Evolutionary conservation across 2,329 filamentous ascomycete species (phyloP).

Genomic region (Pseudohalonectria lignicola): DNA sequence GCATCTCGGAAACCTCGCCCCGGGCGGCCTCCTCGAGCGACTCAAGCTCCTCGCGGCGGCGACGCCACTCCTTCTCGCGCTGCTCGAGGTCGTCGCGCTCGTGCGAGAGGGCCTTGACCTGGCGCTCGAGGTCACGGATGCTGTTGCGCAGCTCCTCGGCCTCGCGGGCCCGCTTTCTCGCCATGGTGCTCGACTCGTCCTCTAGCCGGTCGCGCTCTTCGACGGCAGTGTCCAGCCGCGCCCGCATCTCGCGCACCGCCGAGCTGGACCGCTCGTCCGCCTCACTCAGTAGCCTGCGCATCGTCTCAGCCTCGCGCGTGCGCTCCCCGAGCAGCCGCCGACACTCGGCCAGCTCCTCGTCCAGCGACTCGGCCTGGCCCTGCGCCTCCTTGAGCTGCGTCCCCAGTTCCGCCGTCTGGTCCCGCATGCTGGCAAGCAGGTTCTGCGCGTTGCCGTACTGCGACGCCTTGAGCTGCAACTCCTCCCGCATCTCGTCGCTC

Average conservation of each 20-base stretch:
- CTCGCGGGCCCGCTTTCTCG: constrained; percentile 68
- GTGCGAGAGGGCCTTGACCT: constrained; percentile 56
- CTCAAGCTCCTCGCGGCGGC: constrained; percentile 67
- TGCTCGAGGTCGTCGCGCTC: constrained; percentile 71
- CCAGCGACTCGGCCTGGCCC: constrained; percentile 70
- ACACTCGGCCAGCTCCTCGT: constrained; percentile 85
- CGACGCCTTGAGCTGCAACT: constrained; percentile 71
- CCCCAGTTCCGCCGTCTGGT: constrained; percentile 78
- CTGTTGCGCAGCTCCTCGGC: constrained; percentile 74
- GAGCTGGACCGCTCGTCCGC: constrained; percentile 73
- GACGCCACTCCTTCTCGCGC: constrained; percentile 63
- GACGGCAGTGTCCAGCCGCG: constrained; percentile 78
- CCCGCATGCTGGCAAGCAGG: constrained; percentile 82
- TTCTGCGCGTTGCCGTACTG: constrained; percentile 81
- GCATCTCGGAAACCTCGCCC: constrained; percentile 66
- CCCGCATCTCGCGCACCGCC: constrained; percentile 79
- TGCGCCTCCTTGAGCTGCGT: constrained; percentile 87
- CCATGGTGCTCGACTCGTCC: constrained; percentile 73
- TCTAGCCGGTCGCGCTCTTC: constrained; percentile 90
- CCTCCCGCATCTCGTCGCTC: constrained; percentile 58
- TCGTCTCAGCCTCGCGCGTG: constrained; percentile 85
- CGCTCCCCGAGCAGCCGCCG: constrained; percentile 79
- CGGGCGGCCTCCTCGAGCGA: constrained; percentile 54
- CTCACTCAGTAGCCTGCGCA: constrained; percentile 79
- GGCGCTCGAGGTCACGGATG: constrained; percentile 71